phyloP scores from a whole-genome alignment of 768 basidiomycete genomes.

The Podaxis carcinomalis region DNA sequence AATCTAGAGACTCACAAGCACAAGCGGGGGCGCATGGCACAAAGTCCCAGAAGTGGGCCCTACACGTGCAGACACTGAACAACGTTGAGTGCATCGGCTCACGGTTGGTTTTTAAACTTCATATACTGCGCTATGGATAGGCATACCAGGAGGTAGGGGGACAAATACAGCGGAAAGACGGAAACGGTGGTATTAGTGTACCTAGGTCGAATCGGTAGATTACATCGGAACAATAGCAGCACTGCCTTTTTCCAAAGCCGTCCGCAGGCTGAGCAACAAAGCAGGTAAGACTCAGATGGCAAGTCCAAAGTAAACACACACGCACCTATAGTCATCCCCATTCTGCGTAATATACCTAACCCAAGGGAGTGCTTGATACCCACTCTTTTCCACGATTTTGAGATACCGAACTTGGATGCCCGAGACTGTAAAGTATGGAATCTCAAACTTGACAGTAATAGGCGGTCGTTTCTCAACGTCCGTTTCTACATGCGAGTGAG shows the following conservation, averaged over 20 bases:
- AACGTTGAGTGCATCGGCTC: too few species aligned
- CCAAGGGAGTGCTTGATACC: slow-evolving; percentile 95
- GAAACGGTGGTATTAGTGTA: neutral
- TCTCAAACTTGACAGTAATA: slow-evolving; percentile 96
- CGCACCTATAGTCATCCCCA: slow-evolving; percentile 85
- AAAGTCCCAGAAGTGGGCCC: too few species aligned
- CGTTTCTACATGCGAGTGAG: slow-evolving; percentile 37
- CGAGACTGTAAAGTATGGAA: slow-evolving; percentile 97
- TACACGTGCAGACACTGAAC: too few species aligned
- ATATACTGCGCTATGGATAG: too few species aligned
- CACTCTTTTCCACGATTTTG: slow-evolving; percentile 98
- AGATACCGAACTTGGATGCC: slow-evolving; percentile 97
- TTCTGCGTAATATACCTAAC: slow-evolving; percentile 93
- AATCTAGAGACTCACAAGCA: too few species aligned
- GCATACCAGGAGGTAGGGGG: too few species aligned
- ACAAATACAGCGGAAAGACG: too few species aligned
- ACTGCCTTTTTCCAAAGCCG: slow-evolving; percentile 61
- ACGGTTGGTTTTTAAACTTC: too few species aligned
- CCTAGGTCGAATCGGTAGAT: neutral
- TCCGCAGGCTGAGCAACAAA: slow-evolving; percentile 48
- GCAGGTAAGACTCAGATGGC: neutral
- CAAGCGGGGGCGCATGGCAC: too few species aligned
- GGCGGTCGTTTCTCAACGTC: slow-evolving; percentile 89
- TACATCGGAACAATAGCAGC: slow-evolving; percentile 13
- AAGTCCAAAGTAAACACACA: neutral